These are phyloP conservation scores for Gossypium longicalyx DNA, from an alignment of 345 rosid genomes.

Conservation along the genomic window DNA sequence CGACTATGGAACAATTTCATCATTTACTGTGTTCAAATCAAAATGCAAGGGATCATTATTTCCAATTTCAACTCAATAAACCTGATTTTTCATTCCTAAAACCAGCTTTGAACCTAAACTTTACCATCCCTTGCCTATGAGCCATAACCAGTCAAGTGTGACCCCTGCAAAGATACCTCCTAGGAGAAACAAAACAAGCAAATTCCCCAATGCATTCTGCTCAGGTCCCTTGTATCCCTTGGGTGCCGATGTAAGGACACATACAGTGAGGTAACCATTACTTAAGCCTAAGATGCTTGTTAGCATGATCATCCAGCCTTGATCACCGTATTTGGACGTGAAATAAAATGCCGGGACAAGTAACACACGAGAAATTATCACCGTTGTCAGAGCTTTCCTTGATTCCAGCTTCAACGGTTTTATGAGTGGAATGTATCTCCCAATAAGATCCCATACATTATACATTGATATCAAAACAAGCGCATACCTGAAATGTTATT, in stretches of 20 bases:
- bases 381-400: conserved; percentile 44
- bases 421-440: conserved; percentile 57
- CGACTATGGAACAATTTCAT: not conserved
- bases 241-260: conserved; percentile 73
- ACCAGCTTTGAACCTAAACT: not conserved
- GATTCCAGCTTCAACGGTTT: conserved; percentile 47
- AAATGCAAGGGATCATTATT: not conserved
- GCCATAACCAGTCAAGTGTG: conserved; percentile 61
- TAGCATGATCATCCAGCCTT: conserved; percentile 84
- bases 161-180: conserved; percentile 57
- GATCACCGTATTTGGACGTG: conserved; percentile 66
- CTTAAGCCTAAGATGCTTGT: conserved; percentile 69
- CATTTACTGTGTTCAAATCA: no score
- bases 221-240: conserved; percentile 81
- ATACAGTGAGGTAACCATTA: conserved; percentile 71
- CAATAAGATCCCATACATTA: conserved; percentile 57
- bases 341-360: conserved; percentile 76
- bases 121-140: conserved; percentile 66
- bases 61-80: not conserved
- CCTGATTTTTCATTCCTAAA: not conserved
- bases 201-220: conserved; percentile 63
- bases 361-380: conserved; percentile 42
- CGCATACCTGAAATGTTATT: conserved; percentile 51
- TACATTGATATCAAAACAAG: conserved; percentile 69
- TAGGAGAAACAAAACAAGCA: conserved; percentile 50